Base-by-base conservation (phyloP, 495 filamentous ascomycete genomes). In the Immersiella caudata region DNA sequence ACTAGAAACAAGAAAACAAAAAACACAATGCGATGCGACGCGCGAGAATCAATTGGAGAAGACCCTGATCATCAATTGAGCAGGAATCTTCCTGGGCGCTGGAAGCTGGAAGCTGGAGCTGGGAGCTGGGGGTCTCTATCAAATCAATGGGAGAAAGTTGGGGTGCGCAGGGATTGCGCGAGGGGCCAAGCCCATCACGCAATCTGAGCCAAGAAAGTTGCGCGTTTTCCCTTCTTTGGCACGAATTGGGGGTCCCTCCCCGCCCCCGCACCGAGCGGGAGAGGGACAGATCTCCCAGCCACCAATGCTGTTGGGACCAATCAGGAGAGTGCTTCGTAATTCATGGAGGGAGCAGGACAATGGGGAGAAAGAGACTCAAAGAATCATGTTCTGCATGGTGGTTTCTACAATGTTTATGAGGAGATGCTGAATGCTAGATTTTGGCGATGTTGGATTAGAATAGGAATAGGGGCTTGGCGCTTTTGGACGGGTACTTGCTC, bases 141-240 rank as follows among this genome's bases (percentile, higher is more conserved):
- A n/a, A 16, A 46, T 20, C 59, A 7, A 9, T 62, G 52, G 25
- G 52, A n/a, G 26, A 16, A 33, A 59, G 25, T 4, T 33, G 56
- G 56, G 24, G 26, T 14, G 56, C 29, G 61, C 36, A 62, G 61
- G 49, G 40, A 63, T 63, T 52, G 49, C 61, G 61, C 21, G 61
- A 63, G 61, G 61, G 61, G 61, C 16, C 24, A 25, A 21, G 18
- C 26, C 61, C 46, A 63, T 63, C 61, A 63, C 61, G 61, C 61
- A 50, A 63, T 63, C n/a, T 55, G 8, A 2, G 21, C 52, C 52
- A 46, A 46, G 40, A 46, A 12, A 12, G 2, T 12, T 46, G 40
- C 2, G 33, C 6, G 33, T 36, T 36, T 36, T 12, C 40, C 16
- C 40, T 46, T 46, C 14, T 12, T 14, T n/a, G n/a, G n/a, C n/a